Evolutionary conservation across 441 rosid genomes (phyloP).

Genomic region (Geranium incanum): DNA sequence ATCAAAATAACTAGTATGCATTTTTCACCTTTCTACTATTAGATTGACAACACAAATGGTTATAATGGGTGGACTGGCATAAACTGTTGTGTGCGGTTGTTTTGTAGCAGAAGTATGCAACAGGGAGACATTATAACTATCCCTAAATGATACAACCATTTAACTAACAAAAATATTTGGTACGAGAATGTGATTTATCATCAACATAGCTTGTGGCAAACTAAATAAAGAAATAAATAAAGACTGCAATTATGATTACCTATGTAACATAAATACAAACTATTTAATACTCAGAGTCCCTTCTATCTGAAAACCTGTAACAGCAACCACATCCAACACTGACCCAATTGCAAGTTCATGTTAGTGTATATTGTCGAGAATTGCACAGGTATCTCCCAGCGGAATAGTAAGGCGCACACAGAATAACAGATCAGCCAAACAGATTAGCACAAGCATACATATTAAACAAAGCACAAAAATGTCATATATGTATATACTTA

Average conservation of each 20-base stretch:
- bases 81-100: neutral
- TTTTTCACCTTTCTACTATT: neutral
- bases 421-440: neutral
- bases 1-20: neutral
- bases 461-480: too few relatives aligned
- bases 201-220: too few relatives aligned
- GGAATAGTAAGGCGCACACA: neutral
- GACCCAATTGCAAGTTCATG: neutral
- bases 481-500: neutral
- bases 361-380: neutral
- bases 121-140: neutral
- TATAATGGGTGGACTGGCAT: neutral
- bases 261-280: too few relatives aligned
- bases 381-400: neutral
- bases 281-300: neutral
- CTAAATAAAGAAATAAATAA: too few relatives aligned
- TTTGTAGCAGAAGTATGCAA: neutral
- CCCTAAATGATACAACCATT: neutral
- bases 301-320: neutral
- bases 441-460: neutral
- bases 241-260: too few relatives aligned
- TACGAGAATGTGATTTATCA: neutral
- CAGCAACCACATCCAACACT: neutral
- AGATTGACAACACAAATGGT: neutral
- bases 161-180: neutral